Evolutionary conservation across 1,284 basidiomycete genomes (phyloP).

Genomic region (Ceratorhiza oryzae-sativae): DNA sequence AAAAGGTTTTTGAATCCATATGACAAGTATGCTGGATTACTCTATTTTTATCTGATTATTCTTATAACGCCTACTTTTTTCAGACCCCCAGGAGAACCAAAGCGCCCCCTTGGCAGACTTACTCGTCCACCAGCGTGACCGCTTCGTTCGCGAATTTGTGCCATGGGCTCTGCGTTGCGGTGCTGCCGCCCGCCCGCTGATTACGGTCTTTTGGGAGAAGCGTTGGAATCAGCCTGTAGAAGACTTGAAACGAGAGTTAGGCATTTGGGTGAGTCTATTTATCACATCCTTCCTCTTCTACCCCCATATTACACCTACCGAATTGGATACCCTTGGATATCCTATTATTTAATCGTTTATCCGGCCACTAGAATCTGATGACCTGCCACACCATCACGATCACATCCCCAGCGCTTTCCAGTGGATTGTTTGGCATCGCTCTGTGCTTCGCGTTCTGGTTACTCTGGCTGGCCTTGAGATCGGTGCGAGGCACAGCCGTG

Average conservation of each 20-base stretch:
- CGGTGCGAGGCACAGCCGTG: background rate
- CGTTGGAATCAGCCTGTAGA: slow-evolving; percentile 86
- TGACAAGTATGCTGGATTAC: slow-evolving; percentile 1
- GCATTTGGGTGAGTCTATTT: slow-evolving; percentile 64
- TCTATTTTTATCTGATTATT: slow-evolving; percentile 38
- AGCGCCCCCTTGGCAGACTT: slow-evolving; percentile 62
- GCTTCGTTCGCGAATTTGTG: slow-evolving; percentile 79
- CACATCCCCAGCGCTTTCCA: background rate
- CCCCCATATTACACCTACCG: slow-evolving; percentile 55
- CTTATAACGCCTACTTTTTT: slow-evolving; percentile 17
- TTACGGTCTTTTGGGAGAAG: slow-evolving; percentile 96
- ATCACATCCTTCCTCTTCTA: slow-evolving; percentile 48
- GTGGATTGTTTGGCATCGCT: background rate
- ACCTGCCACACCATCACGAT: background rate
- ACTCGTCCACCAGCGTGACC: slow-evolving; percentile 61
- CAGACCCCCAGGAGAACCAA: slow-evolving; percentile 37
- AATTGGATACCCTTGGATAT: background rate
- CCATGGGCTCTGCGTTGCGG: slow-evolving; percentile 91
- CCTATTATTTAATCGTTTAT: background rate
- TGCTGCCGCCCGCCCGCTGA: slow-evolving; percentile 73
- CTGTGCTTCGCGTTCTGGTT: background rate
- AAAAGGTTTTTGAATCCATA: slow-evolving; percentile 27
- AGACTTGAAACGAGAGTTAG: slow-evolving; percentile 81
- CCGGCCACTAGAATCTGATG: background rate
- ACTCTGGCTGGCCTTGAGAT: background rate